These are phyloP conservation scores for Chlamydomonas sp. DNA, from an alignment of 139 green algal species.

Conservation along the genomic window DNA sequence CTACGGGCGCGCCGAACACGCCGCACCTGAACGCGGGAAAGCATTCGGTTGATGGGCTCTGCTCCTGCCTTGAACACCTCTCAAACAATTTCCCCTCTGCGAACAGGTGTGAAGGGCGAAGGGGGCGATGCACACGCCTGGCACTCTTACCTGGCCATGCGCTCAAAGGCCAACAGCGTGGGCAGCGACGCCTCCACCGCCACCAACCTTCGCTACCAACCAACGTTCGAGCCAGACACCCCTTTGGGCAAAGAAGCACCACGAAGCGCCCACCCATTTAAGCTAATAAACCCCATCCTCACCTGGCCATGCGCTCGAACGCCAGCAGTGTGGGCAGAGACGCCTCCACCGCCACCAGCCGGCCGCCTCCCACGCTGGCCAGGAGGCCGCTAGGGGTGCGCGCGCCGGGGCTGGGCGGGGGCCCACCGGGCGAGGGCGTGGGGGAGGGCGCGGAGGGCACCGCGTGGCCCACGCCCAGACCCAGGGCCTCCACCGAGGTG, in stretches of 20 bases:
- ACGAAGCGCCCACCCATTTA: not conserved
- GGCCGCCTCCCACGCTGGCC: not conserved
- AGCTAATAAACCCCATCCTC: not conserved
- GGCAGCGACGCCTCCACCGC: slow-evolving; percentile 59
- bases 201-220: slow-evolving; percentile 37
- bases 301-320: slow-evolving; percentile 64
- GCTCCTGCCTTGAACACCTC: too few species aligned
- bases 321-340: slow-evolving; percentile 72
- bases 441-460: not conserved
- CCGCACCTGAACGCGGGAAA: not conserved
- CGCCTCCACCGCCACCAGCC: slow-evolving; percentile 61
- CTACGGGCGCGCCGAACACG: slow-evolving; percentile 6
- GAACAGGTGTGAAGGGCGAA: too few species aligned
- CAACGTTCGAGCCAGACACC: too few species aligned
- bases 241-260: too few species aligned
- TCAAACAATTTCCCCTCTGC: too few species aligned
- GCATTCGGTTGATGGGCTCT: too few species aligned
- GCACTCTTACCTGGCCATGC: slow-evolving; percentile 53
- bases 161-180: slow-evolving; percentile 74
- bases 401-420: not conserved
- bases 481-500: slow-evolving; percentile 16
- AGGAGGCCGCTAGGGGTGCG: not conserved
- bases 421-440: not conserved
- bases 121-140: too few species aligned
- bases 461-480: not conserved